phyloP scores from a whole-genome alignment of 352 stramenopile genomes.

The Phytophthora citrophthora region DNA sequence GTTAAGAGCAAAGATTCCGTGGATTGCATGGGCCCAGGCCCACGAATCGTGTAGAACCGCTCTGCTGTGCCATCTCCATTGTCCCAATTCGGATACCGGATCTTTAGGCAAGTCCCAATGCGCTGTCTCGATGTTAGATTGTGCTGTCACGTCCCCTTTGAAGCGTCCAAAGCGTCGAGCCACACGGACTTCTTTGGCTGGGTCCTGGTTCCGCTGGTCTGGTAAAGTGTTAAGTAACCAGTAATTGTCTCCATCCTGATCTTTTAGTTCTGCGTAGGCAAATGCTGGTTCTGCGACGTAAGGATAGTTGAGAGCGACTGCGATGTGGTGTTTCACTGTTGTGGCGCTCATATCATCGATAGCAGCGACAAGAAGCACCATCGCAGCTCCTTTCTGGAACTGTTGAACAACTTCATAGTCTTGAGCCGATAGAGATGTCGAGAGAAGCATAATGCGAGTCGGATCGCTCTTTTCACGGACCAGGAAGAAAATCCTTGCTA shows the following conservation, averaged over 20 bases:
- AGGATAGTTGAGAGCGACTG: constrained; percentile 34
- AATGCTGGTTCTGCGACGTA: constrained; percentile 32
- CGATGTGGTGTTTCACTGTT: constrained; percentile 28
- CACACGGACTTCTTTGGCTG: constrained; percentile 32
- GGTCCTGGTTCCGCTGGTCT: constrained; percentile 13
- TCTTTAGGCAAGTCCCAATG: constrained; percentile 31
- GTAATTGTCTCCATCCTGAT: constrained; percentile 28
- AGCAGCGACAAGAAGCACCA: constrained; percentile 25
- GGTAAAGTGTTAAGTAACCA: constrained; percentile 21
- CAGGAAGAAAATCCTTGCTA: constrained; percentile 35
- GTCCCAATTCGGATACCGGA: constrained; percentile 24
- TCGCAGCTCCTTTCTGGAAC: constrained; percentile 21
- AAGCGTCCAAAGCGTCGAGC: constrained; percentile 45
- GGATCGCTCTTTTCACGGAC: constrained; percentile 21
- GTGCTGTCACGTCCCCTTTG: constrained; percentile 33
- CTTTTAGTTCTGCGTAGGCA: constrained; percentile 16
- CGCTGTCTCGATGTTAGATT: constrained; percentile 47
- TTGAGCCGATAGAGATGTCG: constrained; percentile 30
- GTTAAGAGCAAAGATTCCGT: constrained; percentile 36
- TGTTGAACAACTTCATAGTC: constrained; percentile 34
- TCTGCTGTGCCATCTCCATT: constrained; percentile 38
- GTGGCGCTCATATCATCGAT: constrained; percentile 34
- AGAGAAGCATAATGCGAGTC: constrained; percentile 28
- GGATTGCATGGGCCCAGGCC: constrained; percentile 49
- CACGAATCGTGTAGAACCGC: constrained; percentile 49